phyloP scores from a whole-genome alignment of 2,329 filamentous ascomycete species.

The Botryosphaeria dothidea region DNA sequence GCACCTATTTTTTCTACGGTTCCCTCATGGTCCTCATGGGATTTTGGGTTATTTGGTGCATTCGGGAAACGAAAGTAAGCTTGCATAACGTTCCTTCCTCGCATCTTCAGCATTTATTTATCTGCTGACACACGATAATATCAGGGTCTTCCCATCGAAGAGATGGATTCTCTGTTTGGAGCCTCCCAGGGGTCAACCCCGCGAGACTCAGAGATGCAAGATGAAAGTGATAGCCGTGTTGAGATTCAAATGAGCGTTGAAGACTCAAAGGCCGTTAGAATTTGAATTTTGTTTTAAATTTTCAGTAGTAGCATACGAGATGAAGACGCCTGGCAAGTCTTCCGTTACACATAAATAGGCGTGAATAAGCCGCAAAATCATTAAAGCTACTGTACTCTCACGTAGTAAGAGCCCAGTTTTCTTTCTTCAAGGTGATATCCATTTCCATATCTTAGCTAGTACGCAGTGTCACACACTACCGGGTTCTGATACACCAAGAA shows the following conservation, averaged over 20 bases:
- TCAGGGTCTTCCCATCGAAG: neutral
- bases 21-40: constrained; percentile 32
- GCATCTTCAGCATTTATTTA: too few species aligned
- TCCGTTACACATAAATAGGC: too few species aligned
- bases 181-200: neutral
- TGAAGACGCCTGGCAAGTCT: too few species aligned
- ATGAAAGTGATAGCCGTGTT: neutral
- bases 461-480: too few species aligned
- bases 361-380: too few species aligned
- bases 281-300: neutral
- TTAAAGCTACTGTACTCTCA: too few species aligned
- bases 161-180: neutral
- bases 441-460: too few species aligned
- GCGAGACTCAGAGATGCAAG: neutral
- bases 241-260: neutral
- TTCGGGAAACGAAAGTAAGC: constrained; percentile 33
- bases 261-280: neutral
- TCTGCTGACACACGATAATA: neutral
- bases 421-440: too few species aligned
- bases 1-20: constrained; percentile 43
- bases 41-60: constrained; percentile 35
- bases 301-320: too few species aligned
- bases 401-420: too few species aligned
- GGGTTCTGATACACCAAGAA: neutral
- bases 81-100: neutral